Evolutionary conservation across 2,329 filamentous ascomycete genomes (phyloP), one percentile per base, ranked within the genome.

Genomic region (Claviceps citrina): DNA sequence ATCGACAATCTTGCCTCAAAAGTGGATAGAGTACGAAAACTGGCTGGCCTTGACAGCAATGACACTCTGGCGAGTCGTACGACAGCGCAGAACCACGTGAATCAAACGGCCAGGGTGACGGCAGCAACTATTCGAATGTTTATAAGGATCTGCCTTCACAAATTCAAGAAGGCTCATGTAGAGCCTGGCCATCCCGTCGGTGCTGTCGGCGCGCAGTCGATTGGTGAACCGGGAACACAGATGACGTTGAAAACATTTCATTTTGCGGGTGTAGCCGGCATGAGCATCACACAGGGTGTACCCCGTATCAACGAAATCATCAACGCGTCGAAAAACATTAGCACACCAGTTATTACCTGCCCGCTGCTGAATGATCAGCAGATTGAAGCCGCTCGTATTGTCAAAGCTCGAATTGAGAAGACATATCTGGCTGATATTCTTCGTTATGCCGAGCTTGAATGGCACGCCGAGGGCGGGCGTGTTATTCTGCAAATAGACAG

Each of bases 281-380:
- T 98, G 91, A 94, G 85, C 71, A 94, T 98, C 56, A 98, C 91
- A 0, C 85, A 95, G 56, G 91, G 91, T 83, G 91, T 98, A 6
- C 91, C 91, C 1, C 89, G 91, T 78, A 98, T 98, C 67, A 98
- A 98, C 65, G 91, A 98, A 69, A 98, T 98, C 50, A 98, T 98
- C 76, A 98, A 98, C 63, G 91, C 91, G 5, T 94, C 86, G 7
- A 93, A 86, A 58, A 68, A 70, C 37, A 98, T 98, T 61, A 93
- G 83, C 58, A 98, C 91, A 0, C 91, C 91, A 0, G 81, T 98
- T 55, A 93, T 98, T 49, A 78, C 75, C 5, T 96, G 91, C 53
- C 80, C 84, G 4, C 68, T 96, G 5, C 71, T 84, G 47, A 91
- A 86, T 54, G 76, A 78, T 44, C 66, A 72, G 41, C 74, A 81